Conservation (phyloP, 139 green algal genomes). For the Eudorina sp. region DNA sequence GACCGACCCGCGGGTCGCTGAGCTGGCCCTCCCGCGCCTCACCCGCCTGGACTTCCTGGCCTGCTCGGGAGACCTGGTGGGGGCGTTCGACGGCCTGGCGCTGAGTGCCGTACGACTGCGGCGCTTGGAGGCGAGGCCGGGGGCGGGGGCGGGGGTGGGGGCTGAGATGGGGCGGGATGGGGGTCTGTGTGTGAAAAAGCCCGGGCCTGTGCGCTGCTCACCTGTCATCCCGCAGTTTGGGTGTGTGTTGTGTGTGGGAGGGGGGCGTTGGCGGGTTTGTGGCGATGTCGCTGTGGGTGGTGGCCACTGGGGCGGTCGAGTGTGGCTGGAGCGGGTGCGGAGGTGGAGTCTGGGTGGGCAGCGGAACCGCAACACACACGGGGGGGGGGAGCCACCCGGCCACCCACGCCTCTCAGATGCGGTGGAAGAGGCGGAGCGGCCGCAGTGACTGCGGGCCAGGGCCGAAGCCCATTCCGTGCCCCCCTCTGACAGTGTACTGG, state of each 20-base stretch:
- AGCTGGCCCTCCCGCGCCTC: conserved; percentile 18
- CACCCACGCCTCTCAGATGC: too few relatives aligned
- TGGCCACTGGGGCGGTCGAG: not conserved
- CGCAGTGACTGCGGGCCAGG: too few relatives aligned
- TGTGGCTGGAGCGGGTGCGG: too few relatives aligned
- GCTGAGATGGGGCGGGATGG: not conserved
- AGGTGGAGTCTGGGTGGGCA: too few relatives aligned
- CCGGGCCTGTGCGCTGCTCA: not conserved
- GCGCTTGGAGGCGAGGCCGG: conserved; percentile 2
- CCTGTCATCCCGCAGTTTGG: too few relatives aligned
- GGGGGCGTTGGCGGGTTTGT: too few relatives aligned
- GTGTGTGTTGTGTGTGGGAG: too few relatives aligned
- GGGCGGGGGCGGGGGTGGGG: not conserved
- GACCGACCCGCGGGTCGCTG: conserved; percentile 9
- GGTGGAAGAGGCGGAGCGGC: too few relatives aligned
- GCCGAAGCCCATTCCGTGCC: not conserved
- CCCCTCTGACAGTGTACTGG: not conserved
- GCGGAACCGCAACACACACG: too few relatives aligned
- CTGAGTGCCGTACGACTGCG: conserved; percentile 3
- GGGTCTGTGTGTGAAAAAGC: not conserved
- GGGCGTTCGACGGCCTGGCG: conserved; percentile 32
- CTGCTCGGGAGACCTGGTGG: conserved; percentile 4
- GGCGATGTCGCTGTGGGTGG: not conserved
- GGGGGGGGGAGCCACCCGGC: too few relatives aligned
- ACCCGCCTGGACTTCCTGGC: conserved; percentile 24